Evolutionary conservation across 257 asterid species (phyloP).

Genomic region (Plantago elongata): DNA sequence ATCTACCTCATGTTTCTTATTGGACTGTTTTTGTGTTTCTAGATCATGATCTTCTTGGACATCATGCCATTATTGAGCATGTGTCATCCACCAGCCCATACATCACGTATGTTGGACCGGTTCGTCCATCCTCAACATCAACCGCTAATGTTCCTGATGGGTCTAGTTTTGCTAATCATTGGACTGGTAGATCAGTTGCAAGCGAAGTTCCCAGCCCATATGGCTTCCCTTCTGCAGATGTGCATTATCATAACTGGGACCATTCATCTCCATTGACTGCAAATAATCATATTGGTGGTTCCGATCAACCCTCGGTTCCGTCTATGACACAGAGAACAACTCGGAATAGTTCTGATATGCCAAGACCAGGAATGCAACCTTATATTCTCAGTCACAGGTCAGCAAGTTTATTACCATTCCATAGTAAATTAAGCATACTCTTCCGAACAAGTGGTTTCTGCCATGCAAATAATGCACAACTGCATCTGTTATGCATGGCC

Average conservation of each 20-base stretch:
- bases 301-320: conserved; percentile 56
- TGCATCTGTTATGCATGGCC: too few species aligned
- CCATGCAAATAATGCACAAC: too few species aligned
- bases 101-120: conserved; percentile 73
- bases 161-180: conserved; percentile 57
- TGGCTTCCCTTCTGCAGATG: conserved; percentile 62
- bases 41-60: conserved; percentile 70
- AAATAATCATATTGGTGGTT: conserved; percentile 52
- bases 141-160: conserved; percentile 59
- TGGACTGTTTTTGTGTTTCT: conserved; percentile 27
- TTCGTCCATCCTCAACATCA: conserved; percentile 70
- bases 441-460: too few species aligned
- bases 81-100: conserved; percentile 72
- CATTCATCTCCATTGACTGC: conserved; percentile 48
- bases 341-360: conserved; percentile 58
- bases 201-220: conserved; percentile 58
- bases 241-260: conserved; percentile 64
- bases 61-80: conserved; percentile 61
- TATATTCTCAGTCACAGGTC: conserved; percentile 70
- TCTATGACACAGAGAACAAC: conserved; percentile 51
- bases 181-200: conserved; percentile 64
- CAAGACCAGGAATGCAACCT: conserved; percentile 71
- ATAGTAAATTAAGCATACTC: too few species aligned
- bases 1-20: conserved; percentile 18
- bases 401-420: conserved; percentile 10